A percentile compares a stretch with the other conserved stretches of the same genome.
Evolutionary conservation across 768 basidiomycete species (phyloP).

Genomic region (Kwoniella newhampshirensis): DNA sequence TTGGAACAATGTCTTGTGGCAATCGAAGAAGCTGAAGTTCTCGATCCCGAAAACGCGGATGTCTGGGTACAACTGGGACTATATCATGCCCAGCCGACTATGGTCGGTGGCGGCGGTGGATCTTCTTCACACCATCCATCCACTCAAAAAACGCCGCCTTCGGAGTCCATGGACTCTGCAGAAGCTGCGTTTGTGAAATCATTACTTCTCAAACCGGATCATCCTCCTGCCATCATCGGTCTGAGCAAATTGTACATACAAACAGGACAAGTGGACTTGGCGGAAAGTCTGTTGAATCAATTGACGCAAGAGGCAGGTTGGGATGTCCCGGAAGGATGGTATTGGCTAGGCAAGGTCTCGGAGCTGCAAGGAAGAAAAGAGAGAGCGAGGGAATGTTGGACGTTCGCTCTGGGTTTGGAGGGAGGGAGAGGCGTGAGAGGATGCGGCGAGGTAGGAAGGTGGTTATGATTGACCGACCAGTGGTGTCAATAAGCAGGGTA

Average conservation of each 20-base stretch:
- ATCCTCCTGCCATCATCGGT: conserved; percentile 74
- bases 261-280: conserved; percentile 68
- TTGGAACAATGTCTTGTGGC: conserved; percentile 85
- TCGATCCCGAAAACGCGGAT: conserved; percentile 77
- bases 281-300: conserved; percentile 74
- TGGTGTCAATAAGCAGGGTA: no score
- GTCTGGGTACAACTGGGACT: conserved; percentile 88
- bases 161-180: conserved; percentile 60
- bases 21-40: conserved; percentile 90
- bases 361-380: conserved; percentile 67
- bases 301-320: conserved; percentile 77
- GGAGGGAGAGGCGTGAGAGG: conserved; percentile 52
- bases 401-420: conserved; percentile 62
- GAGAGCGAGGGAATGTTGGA: conserved; percentile 71
- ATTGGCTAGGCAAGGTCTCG: conserved; percentile 78
- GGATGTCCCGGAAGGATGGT: conserved; percentile 95
- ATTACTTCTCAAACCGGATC: conserved; percentile 76
- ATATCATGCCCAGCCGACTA: conserved; percentile 13
- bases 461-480: conserved; percentile 18
- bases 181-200: conserved; percentile 64
- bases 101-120: not conserved
- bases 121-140: no score
- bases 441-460: conserved; percentile 26
- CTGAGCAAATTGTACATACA: conserved; percentile 72
- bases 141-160: no score